Conservation (phyloP, 345 rosid species). For the Rhodamnia rubescens region DNA sequence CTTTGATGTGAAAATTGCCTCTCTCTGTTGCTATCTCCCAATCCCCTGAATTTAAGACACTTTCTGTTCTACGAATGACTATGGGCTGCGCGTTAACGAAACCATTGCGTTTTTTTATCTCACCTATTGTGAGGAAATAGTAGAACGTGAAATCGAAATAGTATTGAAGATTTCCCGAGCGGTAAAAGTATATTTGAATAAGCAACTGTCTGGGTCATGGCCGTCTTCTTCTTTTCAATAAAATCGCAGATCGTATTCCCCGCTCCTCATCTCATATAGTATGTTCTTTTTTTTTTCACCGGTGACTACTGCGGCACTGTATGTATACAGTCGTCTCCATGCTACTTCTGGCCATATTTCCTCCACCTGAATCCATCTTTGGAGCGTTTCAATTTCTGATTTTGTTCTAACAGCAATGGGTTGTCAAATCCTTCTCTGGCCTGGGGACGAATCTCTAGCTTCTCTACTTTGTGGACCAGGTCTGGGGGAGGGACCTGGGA, state of each 20-base stretch:
- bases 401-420: background rate
- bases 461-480: too few relatives aligned
- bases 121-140: background rate
- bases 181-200: background rate
- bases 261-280: background rate
- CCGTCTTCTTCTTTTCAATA: too few relatives aligned
- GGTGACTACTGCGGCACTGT: background rate
- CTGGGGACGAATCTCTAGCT: too few relatives aligned
- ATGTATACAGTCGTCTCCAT: background rate
- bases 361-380: background rate
- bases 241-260: too few relatives aligned
- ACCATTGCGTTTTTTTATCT: too few relatives aligned
- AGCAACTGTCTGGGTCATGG: background rate
- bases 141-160: background rate
- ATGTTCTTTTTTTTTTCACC: background rate
- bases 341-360: background rate
- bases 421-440: background rate
- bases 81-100: too few relatives aligned
- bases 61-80: background rate
- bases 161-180: background rate
- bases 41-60: background rate
- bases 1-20: background rate
- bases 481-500: too few relatives aligned
- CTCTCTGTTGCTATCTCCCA: background rate
- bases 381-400: rapidly evolving